Percentiles rank a stretch among this genome's conserved stretches.
Conservation (phyloP, 768 basidiomycete species). For the Lactarius sanguifluus region DNA sequence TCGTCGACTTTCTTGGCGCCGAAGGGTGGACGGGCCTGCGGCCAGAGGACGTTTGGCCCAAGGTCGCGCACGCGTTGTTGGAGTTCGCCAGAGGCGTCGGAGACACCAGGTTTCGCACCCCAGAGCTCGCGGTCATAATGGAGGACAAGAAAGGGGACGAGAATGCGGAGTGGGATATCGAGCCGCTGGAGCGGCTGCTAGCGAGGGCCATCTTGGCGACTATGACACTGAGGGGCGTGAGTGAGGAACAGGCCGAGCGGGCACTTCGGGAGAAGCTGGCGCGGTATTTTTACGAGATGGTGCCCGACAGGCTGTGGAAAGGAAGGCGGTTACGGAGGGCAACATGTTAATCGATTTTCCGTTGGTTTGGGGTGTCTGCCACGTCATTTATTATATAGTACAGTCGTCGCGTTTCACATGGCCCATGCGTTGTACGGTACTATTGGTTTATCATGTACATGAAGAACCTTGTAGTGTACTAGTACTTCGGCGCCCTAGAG, state of each 20-base stretch:
- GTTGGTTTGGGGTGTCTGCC: neutral
- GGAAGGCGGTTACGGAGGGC: constrained; percentile 19
- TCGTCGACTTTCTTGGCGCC: constrained; percentile 16
- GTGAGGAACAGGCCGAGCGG: neutral
- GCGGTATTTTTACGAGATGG: constrained; percentile 16
- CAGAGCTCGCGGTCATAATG: neutral
- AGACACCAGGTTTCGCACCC: constrained; percentile 6
- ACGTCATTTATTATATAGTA: neutral
- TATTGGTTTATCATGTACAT: too few species aligned
- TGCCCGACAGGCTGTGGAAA: constrained; percentile 14
- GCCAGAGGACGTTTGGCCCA: neutral
- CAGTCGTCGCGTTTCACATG: neutral
- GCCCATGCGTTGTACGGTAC: too few species aligned
- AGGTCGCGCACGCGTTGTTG: constrained; percentile 6
- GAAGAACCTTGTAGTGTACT: too few species aligned
- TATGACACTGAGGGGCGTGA: neutral
- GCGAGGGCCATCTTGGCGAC: constrained; percentile 12
- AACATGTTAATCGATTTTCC: neutral
- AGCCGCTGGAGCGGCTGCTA: constrained; percentile 27
- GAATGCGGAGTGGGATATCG: constrained; percentile 18
- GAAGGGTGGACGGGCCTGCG: neutral
- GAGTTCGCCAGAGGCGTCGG: neutral
- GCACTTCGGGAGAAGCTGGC: constrained; percentile 10
- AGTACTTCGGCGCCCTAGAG: too few species aligned
- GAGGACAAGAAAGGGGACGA: neutral